Evolutionary conservation across 352 stramenopile genomes (phyloP), one percentile per base, ranked within the genome.

Genomic region (Phytopythium ostracodes): DNA sequence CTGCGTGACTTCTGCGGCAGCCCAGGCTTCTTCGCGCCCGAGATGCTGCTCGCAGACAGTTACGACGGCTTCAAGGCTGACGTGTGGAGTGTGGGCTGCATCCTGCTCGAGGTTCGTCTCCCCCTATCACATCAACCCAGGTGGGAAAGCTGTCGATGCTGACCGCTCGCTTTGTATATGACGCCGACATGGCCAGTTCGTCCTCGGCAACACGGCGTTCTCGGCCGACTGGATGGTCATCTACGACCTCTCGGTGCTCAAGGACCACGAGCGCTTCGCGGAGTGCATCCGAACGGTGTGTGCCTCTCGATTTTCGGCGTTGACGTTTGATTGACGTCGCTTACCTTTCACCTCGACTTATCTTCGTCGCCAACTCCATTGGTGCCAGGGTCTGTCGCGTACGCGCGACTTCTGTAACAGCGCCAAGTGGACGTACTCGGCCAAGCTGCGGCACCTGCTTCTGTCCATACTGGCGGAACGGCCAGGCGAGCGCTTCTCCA

Each of bases 71-170:
- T 76, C 33, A 89, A 87, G 51, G 87, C 83, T 12, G 89, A 97
- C 47, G 67, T 95, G 22, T 97, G 89, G 89, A 93, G 81, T 42
- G 59, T 96, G 20, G 88, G 87, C 3, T 96, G 85, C 64, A 91
- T 96, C 18, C 59, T 96, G 9, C 71, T 97, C 17, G 89, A 91
- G 76, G 79, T 89, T 22, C 6, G 25, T 33, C n/a, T n/a, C 25
- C 22, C 2, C 0, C n/a, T 29, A 31, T 24, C 18, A 15, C 17
- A 46, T 17, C 36, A 22, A 6, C 43, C 42, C n/a, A 15, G 50
- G 35, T 31, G 12, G 31, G 20, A 18, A 42, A 54, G 24, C 25
- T 49, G 44, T 59, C 25, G 47, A 33, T 25, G 20, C 18, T 47
- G 20, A 47, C 18, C 2, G 18, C 25, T 18, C 36, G 18, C 9